These are phyloP conservation scores for Flagelloscypha sp. DNA, from an alignment of 768 basidiomycete genomes.

Conservation along the genomic window DNA sequence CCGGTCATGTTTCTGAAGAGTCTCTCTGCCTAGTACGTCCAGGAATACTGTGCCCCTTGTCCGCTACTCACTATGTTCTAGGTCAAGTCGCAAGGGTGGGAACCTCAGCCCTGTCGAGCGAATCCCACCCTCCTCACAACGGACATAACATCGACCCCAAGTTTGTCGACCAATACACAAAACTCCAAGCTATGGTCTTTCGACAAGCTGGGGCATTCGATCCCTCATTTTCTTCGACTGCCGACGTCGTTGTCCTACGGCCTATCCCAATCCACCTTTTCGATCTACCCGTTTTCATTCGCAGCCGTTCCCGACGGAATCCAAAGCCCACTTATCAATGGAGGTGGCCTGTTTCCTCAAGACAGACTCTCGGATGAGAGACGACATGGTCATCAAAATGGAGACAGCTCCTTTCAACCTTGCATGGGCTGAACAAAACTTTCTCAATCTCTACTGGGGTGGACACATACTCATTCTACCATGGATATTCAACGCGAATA, in stretches of 20 bases:
- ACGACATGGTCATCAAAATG: slow-evolving; percentile 26
- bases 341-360: slow-evolving; percentile 26
- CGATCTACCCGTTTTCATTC: slow-evolving; percentile 23
- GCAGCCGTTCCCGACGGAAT: slow-evolving; percentile 27
- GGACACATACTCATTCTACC: slow-evolving; percentile 24
- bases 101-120: slow-evolving; percentile 18
- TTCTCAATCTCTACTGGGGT: slow-evolving; percentile 29
- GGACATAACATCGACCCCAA: slow-evolving; percentile 19
- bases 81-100: no score
- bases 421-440: slow-evolving; percentile 34
- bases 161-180: slow-evolving; percentile 28
- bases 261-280: slow-evolving; percentile 29
- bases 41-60: slow-evolving; percentile 36
- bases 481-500: slow-evolving; percentile 27
- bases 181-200: slow-evolving; percentile 27
- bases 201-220: slow-evolving; percentile 21
- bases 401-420: slow-evolving; percentile 29
- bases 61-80: no score
- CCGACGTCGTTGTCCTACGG: slow-evolving; percentile 24
- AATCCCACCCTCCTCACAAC: slow-evolving; percentile 24
- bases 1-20: slow-evolving; percentile 18
- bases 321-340: slow-evolving; percentile 24
- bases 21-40: slow-evolving; percentile 29
- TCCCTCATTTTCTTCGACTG: slow-evolving; percentile 25
- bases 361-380: slow-evolving; percentile 20